A percentile compares a stretch with the other conserved stretches of the same genome.
Evolutionary conservation across 2,329 filamentous ascomycete species (phyloP).

Genomic region (Ascochyta lentis): DNA sequence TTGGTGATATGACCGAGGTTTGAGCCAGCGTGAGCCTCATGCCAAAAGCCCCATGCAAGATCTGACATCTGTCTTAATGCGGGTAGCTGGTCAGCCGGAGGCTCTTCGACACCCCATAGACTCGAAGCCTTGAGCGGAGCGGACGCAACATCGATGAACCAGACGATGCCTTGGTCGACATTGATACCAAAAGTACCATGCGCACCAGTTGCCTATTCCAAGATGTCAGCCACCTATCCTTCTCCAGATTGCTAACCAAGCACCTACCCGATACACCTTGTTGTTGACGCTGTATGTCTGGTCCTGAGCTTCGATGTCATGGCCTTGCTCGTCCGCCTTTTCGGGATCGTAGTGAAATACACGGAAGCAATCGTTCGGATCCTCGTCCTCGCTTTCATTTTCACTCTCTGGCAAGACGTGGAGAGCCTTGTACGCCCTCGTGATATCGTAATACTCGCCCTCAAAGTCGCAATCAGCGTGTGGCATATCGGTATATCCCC

Average conservation of each 20-base stretch:
- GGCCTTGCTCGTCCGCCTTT: background rate
- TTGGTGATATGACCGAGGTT: constrained; percentile 13
- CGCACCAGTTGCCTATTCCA: constrained; percentile 11
- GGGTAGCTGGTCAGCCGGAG: constrained; percentile 2
- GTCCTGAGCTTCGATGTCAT: background rate
- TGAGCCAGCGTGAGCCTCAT: background rate
- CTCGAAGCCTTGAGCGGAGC: background rate
- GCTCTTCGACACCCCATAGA: background rate
- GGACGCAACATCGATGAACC: constrained; percentile 13
- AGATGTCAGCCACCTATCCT: background rate
- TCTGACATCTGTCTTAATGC: constrained; percentile 16
- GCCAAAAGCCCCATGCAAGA: constrained; percentile 19
- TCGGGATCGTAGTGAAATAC: constrained; percentile 3
- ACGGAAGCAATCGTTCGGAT: constrained; percentile 12
- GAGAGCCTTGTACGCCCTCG: constrained; percentile 5
- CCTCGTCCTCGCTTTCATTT: background rate
- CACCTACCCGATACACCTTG: constrained; percentile 5
- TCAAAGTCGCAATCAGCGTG: constrained; percentile 13
- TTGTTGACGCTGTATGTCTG: constrained; percentile 14
- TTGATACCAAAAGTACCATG: constrained; percentile 14
- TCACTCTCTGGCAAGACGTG: background rate
- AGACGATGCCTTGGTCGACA: constrained; percentile 11
- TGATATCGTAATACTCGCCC: constrained; percentile 2
- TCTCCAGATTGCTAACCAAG: background rate
- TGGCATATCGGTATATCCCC: constrained; percentile 13